Base-by-base conservation (phyloP, 352 stramenopile genomes). In the Globisporangium nunn region DNA sequence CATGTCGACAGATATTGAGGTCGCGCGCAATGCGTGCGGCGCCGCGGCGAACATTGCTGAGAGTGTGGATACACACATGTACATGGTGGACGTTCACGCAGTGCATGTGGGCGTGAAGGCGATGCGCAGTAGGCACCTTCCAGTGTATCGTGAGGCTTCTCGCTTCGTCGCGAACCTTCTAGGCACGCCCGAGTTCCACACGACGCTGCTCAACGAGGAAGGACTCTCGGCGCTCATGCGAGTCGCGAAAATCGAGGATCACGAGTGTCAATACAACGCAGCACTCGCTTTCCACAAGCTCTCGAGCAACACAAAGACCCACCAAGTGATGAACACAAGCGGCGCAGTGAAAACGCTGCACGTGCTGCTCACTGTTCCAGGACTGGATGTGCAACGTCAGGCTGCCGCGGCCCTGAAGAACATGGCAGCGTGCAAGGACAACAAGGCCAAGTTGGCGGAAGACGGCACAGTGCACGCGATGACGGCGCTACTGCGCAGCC, bases 31-130 rank as follows among this genome's bases (percentile, higher is more conserved):
- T 51, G 90, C 94, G 1, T 96, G 89, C 51, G 95, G 85, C 3
- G 79, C 95, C 11, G 69, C 95, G 3, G 94, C 95, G 1, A 98
- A 98, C 63, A 67, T 98, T 18, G 72, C 88, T 17, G 90, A 98
- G 67, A 73, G 96, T 46, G 64, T 58, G 6, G 78, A 78, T 4
- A 93, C 87, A 6, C 91, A 98, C 68, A 66, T 85, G 58, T 62
- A 61, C 41, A 75, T 98, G 67, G 75, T 94, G 2, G 77, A 97
- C 54, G 70, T 85, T 12, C 85, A 95, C 43, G 82, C 84, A 17
- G 73, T 98, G n/a, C 88, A 96, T 56, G 83, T 92, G 4, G 75
- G 86, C 33, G 74, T 94, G 30, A 91, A 88, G 51, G 69, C 95
- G 35, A 96, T 97, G 78, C 80, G 91, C 12, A 94, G 80, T 52